Evolutionary conservation across 139 green algal genomes (phyloP), one percentile per base, ranked within the genome.

Genomic region (Tetratostichococcus sp.): DNA sequence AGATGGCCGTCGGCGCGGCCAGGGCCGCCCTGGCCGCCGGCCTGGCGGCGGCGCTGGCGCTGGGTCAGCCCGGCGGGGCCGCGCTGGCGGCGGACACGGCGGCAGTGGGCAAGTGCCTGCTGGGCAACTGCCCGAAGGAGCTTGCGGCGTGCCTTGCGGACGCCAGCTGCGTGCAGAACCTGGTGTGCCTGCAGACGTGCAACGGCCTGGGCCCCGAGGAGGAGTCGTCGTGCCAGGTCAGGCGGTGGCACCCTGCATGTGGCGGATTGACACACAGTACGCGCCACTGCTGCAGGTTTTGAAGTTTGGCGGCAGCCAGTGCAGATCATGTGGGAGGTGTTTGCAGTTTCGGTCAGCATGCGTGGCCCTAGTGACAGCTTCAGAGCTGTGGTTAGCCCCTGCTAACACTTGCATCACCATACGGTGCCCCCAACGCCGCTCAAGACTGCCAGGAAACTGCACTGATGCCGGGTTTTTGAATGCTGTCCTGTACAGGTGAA

Each of bases 121-220:
- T 93, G 43, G 69, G 73, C 30, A 91, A 86, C 30, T 93, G 88
- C 75, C 88, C 90, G 69, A 68, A 77, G 11, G 84, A 88, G 77
- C 83, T 97, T 28, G 88, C 91, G 23, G 28, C 70, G 30, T 97
- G 92, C 78, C 28, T 97, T 28, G 86, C 69, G 1, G 92, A 97
- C 72, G 73, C 74, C 4, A 75, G 83, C 50, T 97, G 92, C 83
- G 43, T 90, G 30, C 85, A 95, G 67, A 92, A 93, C 79, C 80
- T 97, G 17, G 83, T 93, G 21, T 97, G 92, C 85, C 78, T 97
- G 11, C 79, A 97, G 34, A 34, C 76, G 26, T 97, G 92, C 86
- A 90, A 91, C 73, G 80, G 80, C 26, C 69, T 70, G 2, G 67
- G 77, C 16, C 17, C 2, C 50, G 50, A 62, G 14, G 92, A 97